Evolutionary conservation across 768 basidiomycete genomes (phyloP).

Genomic region (Podaxis sp.): DNA sequence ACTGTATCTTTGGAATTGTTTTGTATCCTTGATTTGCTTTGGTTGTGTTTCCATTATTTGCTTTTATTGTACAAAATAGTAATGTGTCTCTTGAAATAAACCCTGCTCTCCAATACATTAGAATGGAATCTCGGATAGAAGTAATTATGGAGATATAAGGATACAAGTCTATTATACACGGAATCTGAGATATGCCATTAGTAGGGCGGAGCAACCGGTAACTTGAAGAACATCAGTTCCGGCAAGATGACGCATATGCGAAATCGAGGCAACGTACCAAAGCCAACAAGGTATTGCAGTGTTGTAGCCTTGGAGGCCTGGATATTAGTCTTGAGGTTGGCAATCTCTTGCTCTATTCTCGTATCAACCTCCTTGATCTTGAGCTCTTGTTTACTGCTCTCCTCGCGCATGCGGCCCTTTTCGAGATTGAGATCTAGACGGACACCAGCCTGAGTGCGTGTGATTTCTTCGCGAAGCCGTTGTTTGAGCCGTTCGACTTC

Average conservation of each 20-base stretch:
- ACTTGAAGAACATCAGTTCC: slow-evolving; percentile 42
- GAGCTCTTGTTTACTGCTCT: slow-evolving; percentile 85
- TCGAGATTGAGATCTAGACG: slow-evolving; percentile 94
- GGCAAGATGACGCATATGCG: not conserved
- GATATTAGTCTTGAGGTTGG: slow-evolving; percentile 77
- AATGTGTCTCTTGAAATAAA: not conserved
- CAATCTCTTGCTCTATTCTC: slow-evolving; percentile 94
- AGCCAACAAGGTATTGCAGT: slow-evolving; percentile 83
- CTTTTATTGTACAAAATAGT: slow-evolving; percentile 10
- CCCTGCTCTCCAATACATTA: not conserved
- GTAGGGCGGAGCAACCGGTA: slow-evolving; percentile 80
- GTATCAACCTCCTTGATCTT: slow-evolving; percentile 99
- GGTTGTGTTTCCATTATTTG: not conserved
- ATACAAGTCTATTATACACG: slow-evolving; percentile 38
- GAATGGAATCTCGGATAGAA: not conserved
- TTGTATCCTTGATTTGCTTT: not conserved
- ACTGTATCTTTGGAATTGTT: not conserved
- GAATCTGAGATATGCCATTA: slow-evolving; percentile 88
- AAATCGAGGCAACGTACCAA: slow-evolving; percentile 53
- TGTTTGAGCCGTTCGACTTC: slow-evolving; percentile 97
- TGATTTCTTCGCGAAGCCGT: slow-evolving; percentile 87
- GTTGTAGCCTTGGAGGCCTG: slow-evolving; percentile 90
- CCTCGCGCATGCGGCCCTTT: slow-evolving; percentile 94
- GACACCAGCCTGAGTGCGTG: slow-evolving; percentile 89
- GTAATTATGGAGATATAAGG: slow-evolving; percentile 18